Conservation (phyloP, 1,284 basidiomycete species). For the Apiotrichum akiyoshidainum region DNA sequence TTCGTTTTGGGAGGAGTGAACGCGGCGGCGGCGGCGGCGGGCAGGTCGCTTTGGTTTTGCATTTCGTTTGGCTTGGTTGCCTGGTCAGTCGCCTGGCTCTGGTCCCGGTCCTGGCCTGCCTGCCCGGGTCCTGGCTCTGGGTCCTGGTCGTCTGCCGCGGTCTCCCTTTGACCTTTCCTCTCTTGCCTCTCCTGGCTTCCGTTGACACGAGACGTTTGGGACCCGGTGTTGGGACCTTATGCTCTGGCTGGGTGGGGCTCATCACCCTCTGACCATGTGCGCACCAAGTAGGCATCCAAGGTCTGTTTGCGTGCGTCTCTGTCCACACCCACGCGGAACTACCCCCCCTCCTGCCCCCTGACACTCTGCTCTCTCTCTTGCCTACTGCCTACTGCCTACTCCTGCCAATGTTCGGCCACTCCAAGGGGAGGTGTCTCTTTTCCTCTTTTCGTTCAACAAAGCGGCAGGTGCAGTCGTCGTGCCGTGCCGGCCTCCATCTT, state of each 20-base stretch:
- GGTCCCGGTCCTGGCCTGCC: not conserved
- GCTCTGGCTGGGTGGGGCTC: not conserved
- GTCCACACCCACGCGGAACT: not conserved
- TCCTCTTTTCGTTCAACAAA: too few relatives aligned
- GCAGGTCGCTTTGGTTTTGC: not conserved
- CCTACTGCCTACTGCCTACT: not conserved
- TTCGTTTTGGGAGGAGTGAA: not conserved
- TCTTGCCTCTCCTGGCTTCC: constrained; percentile 1
- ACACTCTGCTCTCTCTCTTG: not conserved
- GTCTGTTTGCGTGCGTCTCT: not conserved
- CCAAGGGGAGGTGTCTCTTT: too few relatives aligned
- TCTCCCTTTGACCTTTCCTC: not conserved
- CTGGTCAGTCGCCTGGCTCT: not conserved
- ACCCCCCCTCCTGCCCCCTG: not conserved
- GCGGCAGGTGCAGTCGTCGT: too few relatives aligned
- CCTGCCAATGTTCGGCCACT: too few relatives aligned
- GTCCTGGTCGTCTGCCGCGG: not conserved
- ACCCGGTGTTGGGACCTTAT: not conserved
- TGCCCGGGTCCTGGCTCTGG: not conserved
- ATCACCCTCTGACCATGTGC: not conserved
- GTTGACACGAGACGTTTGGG: not conserved
- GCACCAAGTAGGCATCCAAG: not conserved
- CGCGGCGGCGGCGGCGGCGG: not conserved
- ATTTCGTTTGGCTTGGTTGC: too few relatives aligned
- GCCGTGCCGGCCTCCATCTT: too few relatives aligned